Base-by-base conservation (phyloP, 805 yeast species). In the Isabelozyma pseudorhagii region DNA sequence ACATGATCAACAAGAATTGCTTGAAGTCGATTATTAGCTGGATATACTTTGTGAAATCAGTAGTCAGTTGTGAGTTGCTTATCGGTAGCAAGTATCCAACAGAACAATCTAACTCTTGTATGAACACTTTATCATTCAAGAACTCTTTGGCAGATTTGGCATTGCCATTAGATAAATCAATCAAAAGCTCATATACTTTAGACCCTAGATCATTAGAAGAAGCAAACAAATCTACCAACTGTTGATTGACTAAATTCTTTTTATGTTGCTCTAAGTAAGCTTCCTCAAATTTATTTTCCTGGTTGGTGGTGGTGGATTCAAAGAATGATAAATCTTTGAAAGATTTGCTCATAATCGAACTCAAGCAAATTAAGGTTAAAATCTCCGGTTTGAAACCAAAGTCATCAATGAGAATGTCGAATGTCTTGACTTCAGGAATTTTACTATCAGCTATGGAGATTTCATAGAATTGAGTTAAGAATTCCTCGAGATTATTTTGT, bases 11-110 rank as follows among this genome's bases (percentile, higher is more conserved):
- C 17, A 70, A 54, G 42, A 68, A 66, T 27, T 56, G 57, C 51
- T 71, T 69, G 47, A 61, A 55, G 49, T 69, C 71, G n/a, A 70
- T 60, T 7, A 65, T 58, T n/a, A 54, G 52, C 10, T 43, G 41
- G 14, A 68, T 46, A 47, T 63, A 64, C 4, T 54, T 55, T 42
- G 63, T 47, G 46, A 66, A 69, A 13, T 47, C 45, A 17, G 28
- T 21, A 10, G 49, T 29, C 9, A 17, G 31, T 17, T 48, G 41
- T 17, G 25, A n/a, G 14, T 15, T 29, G 46, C 41, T 29, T 36
- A 40, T 17, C n/a, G 69, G 67, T 13, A 59, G 44, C 10, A 52
- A 44, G 47, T 52, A 59, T 5, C 60, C 66, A 9, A 65, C 21
- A 15, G 46, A 13, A 25, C 55, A 42, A 15, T 50, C 17, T 25